Evolutionary conservation across 108 stramenopile genomes (phyloP).

Genomic region (Phaeodactylum tricornutum): DNA sequence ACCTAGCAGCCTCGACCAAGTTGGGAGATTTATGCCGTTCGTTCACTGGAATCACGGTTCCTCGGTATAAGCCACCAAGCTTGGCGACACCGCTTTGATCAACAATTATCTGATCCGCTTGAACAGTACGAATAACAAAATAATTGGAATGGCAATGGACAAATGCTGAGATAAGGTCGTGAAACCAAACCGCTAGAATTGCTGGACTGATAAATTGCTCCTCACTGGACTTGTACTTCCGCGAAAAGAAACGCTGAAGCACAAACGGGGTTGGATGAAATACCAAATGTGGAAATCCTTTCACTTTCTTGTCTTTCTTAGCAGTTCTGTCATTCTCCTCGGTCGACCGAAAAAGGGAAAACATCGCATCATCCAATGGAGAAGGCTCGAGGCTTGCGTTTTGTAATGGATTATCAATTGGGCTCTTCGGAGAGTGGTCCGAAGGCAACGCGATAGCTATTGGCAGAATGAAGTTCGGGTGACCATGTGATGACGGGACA

Average conservation of each 20-base stretch:
- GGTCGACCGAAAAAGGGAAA: conserved; percentile 51
- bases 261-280: conserved; percentile 72
- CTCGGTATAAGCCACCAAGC: conserved; percentile 57
- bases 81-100: conserved; percentile 73
- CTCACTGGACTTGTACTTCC: conserved; percentile 28
- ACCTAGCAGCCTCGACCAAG: conserved; percentile 4
- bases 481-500: conserved; percentile 68
- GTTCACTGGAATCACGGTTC: conserved; percentile 38
- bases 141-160: conserved; percentile 73
- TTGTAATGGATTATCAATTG: too few species aligned
- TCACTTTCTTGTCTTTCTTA: conserved; percentile 37
- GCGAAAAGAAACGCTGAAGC: conserved; percentile 47
- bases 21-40: conserved; percentile 24
- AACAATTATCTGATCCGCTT: conserved; percentile 65
- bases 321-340: conserved; percentile 50
- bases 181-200: conserved; percentile 63
- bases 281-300: conserved; percentile 55
- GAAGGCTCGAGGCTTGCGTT: neutral
- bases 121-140: conserved; percentile 55
- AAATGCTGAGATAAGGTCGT: conserved; percentile 68
- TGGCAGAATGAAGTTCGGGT: conserved; percentile 80
- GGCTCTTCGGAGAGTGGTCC: too few species aligned
- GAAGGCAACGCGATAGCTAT: conserved; percentile 61
- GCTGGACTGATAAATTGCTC: too few species aligned
- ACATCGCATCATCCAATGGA: conserved; percentile 42